Conservation (phyloP, 805 yeast species). For the Metschnikowia chrysomelidarum region DNA sequence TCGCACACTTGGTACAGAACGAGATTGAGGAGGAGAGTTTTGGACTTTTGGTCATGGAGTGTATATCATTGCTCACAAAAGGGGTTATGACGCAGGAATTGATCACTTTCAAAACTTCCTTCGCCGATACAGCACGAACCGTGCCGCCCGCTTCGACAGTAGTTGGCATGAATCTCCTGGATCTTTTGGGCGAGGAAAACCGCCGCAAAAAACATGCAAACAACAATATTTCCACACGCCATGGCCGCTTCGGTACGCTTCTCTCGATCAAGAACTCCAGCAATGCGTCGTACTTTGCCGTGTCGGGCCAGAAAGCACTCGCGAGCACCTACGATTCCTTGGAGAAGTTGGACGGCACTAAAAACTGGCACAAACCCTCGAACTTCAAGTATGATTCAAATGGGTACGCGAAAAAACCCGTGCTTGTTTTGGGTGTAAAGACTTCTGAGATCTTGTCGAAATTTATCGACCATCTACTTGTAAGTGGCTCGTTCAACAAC, state of each 20-base stretch:
- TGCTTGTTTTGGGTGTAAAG: conserved; percentile 29
- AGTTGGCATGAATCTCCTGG: conserved; percentile 44
- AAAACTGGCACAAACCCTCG: conserved; percentile 56
- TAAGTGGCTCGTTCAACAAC: conserved; percentile 74
- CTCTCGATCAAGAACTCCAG: conserved; percentile 61
- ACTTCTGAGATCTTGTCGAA: conserved; percentile 39
- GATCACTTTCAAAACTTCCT: not conserved
- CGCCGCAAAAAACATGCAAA: conserved; percentile 47
- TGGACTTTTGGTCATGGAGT: conserved; percentile 65
- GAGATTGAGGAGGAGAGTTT: conserved; percentile 64
- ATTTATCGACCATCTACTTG: conserved; percentile 50
- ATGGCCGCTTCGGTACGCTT: conserved; percentile 88
- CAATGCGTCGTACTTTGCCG: conserved; percentile 59
- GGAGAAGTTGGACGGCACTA: conserved; percentile 62
- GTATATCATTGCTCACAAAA: conserved; percentile 59
- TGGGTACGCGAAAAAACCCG: conserved; percentile 27
- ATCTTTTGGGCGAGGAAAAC: conserved; percentile 60
- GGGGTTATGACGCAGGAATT: conserved; percentile 37
- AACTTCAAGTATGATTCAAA: conserved; percentile 42
- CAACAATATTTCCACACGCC: conserved; percentile 64
- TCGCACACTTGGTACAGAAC: conserved; percentile 60
- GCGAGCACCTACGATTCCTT: conserved; percentile 51
- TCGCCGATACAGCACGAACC: conserved; percentile 9
- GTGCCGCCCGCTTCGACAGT: conserved; percentile 25
- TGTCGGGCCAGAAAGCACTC: conserved; percentile 69